Conservation (phyloP, 306 rosid genomes). For the Benincasa hispida region DNA sequence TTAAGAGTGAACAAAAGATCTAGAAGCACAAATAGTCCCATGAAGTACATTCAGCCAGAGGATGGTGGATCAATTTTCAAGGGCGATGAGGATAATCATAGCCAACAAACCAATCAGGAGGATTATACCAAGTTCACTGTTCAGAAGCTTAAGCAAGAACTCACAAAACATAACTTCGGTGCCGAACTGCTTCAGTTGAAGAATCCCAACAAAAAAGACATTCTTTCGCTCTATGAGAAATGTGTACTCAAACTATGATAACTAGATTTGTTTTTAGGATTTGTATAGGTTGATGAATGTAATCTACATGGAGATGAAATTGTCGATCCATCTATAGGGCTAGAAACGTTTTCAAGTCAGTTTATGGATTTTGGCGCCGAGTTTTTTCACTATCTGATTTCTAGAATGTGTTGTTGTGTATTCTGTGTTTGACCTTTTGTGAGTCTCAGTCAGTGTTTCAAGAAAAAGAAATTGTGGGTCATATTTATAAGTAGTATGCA, state of each 20-base stretch:
- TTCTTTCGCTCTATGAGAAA: conserved; percentile 70
- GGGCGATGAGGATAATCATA: conserved; percentile 61
- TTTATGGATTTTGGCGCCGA: background rate
- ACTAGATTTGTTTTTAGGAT: conserved; percentile 7
- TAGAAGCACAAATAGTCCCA: conserved; percentile 47
- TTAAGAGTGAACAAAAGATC: conserved; percentile 47
- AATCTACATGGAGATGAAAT: conserved; percentile 5
- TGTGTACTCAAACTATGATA: conserved; percentile 46
- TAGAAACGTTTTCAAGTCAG: background rate
- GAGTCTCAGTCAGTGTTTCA: background rate
- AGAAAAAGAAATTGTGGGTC: background rate
- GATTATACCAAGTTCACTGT: conserved; percentile 76
- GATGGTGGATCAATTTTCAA: conserved; percentile 79
- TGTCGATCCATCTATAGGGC: conserved; percentile 6
- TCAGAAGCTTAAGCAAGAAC: conserved; percentile 79
- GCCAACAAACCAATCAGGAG: conserved; percentile 54
- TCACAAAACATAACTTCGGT: conserved; percentile 74
- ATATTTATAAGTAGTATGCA: background rate
- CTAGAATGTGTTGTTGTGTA: background rate
- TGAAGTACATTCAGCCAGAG: conserved; percentile 36
- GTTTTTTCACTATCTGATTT: background rate
- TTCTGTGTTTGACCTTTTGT: background rate
- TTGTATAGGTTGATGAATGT: conserved; percentile 18
- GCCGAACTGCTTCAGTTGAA: conserved; percentile 69
- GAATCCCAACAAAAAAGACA: conserved; percentile 66